Percentiles rank a stretch among this genome's conserved stretches.
Conservation (phyloP, 176 grass and related monocot species). For the Juncus effusus region DNA sequence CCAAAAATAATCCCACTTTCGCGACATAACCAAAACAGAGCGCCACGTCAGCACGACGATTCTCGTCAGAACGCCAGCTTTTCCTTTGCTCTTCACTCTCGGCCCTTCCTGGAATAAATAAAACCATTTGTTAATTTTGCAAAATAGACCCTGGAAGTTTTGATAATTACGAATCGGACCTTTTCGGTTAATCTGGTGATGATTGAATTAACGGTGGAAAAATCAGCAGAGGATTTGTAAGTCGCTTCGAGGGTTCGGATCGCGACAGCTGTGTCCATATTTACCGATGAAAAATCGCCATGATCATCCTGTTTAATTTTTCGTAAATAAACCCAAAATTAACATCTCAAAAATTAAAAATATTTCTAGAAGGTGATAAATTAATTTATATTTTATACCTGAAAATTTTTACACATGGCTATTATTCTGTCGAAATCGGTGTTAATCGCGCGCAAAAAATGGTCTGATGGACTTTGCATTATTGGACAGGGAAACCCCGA, state of each 20-base stretch:
- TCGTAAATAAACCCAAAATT: constrained; percentile 4
- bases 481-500: constrained; percentile 99
- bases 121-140: constrained; percentile 8
- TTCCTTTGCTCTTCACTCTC: constrained; percentile 74
- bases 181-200: constrained; percentile 77
- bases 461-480: constrained; percentile 98
- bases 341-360: constrained; percentile 6
- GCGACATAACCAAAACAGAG: constrained; percentile 87
- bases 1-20: constrained; percentile 96
- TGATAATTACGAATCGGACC: constrained; percentile 29
- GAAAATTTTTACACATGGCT: constrained; percentile 92
- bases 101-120: constrained; percentile 69
- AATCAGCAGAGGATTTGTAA: constrained; percentile 84
- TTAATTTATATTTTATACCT: constrained; percentile 44
- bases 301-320: constrained; percentile 70
- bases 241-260: constrained; percentile 94
- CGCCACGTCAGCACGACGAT: constrained; percentile 79
- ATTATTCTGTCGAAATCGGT: constrained; percentile 98
- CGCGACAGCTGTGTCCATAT: constrained; percentile 97
- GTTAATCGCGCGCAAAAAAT: constrained; percentile 95
- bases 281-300: constrained; percentile 91
- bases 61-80: constrained; percentile 49
- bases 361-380: neutral
- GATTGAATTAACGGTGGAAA: constrained; percentile 62
- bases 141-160: neutral